Base-by-base conservation (phyloP, 2,329 filamentous ascomycete genomes). In the Cladophialophora exuberans region DNA sequence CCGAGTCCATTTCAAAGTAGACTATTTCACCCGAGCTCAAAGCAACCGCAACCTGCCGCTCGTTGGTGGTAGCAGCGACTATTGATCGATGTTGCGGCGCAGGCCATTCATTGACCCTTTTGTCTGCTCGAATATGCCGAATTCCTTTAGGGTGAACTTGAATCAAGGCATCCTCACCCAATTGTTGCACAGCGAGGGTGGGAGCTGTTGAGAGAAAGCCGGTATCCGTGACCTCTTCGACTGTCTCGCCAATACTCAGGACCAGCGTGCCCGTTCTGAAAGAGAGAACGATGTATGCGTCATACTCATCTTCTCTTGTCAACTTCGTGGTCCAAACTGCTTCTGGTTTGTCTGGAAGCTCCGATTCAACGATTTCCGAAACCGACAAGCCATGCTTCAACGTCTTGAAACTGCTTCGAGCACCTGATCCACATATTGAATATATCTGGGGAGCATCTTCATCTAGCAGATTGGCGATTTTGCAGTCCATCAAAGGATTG, bases 71-170 rank as follows among this genome's bases (percentile, higher is more conserved):
- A 28, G 93, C 95, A 6, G 93, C 90, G 42, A 97, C 91, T 61
- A 99, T 97, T 0, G 93, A 95, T 18, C 94, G 84, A 76, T 99
- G 93, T 64, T 95, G 88, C 0, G 95, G 95, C 4, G 89, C 88
- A 11, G 89, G 85, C 94, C 94, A 99, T 69, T 97, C 92, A 62
- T 95, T 96, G 17, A 96, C 83, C 20, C 86, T 83, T 11, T 88
- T 80, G 65, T 85, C 83, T 9, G 80, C 89, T 41, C 88, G 83
- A 54, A 99, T 93, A 66, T 97, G 92, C 44, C 92, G 84, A 57
- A 99, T 96, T 52, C 94, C 94, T 67, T 92, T 92, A n/a, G 93
- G 91, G 66, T 99, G 92, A 4, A 99, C 89, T 70, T 99, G 94
- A 15, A 99, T 85, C 35, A 97, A 79, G 22, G 91, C 90, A 69